Conservation (phyloP, 495 filamentous ascomycete genomes). For the Aspergillus olivimuriae region DNA sequence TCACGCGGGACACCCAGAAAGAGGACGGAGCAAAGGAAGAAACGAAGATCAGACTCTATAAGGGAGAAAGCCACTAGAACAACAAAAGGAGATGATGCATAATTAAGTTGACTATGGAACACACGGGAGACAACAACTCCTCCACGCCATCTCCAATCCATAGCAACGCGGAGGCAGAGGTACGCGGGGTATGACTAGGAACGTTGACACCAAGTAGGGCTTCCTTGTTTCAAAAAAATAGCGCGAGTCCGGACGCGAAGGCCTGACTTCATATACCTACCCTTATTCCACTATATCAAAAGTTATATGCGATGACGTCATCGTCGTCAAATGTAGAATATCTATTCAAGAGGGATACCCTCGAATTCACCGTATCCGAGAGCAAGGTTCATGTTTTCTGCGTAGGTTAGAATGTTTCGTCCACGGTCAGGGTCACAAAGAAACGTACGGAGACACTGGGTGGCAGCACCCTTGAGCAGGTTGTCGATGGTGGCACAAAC, state of each 20-base stretch:
- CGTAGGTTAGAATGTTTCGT: conserved; percentile 1
- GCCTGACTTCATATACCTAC: conserved; percentile 18
- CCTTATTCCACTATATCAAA: conserved; percentile 16
- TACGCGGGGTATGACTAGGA: conserved; percentile 28
- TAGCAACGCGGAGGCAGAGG: conserved; percentile 23
- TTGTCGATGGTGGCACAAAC: conserved; percentile 98
- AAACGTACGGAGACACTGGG: conserved; percentile 83
- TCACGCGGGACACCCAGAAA: too few species aligned
- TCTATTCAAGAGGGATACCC: conserved; percentile 70
- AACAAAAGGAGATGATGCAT: conserved; percentile 11
- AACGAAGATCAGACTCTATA: background rate
- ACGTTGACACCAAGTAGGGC: conserved; percentile 3
- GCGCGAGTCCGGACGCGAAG: conserved; percentile 7
- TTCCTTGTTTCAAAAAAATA: conserved; percentile 14
- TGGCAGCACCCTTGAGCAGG: conserved; percentile 91
- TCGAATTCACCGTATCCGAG: conserved; percentile 90
- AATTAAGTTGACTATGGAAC: conserved; percentile 21
- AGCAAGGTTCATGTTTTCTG: conserved; percentile 96
- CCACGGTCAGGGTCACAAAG: background rate
- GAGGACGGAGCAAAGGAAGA: background rate
- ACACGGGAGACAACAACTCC: conserved; percentile 12
- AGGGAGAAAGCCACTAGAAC: background rate
- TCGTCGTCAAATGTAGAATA: conserved; percentile 7
- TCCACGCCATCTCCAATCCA: conserved; percentile 23
- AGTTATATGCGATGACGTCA: conserved; percentile 13